Percentiles rank a stretch among this genome's conserved stretches.
phyloP scores from a whole-genome alignment of 805 yeast species.

The Millerozyma acaciae region DNA sequence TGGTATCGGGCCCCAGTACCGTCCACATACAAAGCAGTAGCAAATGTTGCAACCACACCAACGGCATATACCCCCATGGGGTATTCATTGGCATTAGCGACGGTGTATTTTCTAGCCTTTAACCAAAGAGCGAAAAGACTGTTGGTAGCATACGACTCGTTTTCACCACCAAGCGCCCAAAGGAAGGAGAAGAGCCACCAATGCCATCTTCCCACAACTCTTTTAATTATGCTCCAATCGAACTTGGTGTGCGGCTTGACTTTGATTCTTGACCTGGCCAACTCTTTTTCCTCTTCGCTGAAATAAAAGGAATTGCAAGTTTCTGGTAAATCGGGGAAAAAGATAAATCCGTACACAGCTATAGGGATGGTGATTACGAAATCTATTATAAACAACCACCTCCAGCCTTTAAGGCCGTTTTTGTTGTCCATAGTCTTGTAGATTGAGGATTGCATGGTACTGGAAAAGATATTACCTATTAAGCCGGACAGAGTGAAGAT shows the following conservation, averaged over 20 bases:
- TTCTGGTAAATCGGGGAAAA: slow-evolving; percentile 59
- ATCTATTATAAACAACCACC: slow-evolving; percentile 67
- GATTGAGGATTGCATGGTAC: slow-evolving; percentile 56
- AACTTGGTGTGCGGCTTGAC: slow-evolving; percentile 18
- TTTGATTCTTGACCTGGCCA: slow-evolving; percentile 34
- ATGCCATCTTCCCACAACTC: slow-evolving; percentile 38
- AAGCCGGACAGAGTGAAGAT: slow-evolving; percentile 53
- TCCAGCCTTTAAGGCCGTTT: slow-evolving; percentile 57
- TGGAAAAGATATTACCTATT: slow-evolving; percentile 52
- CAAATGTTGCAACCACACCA: slow-evolving; percentile 28
- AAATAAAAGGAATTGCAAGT: slow-evolving; percentile 27
- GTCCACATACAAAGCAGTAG: slow-evolving; percentile 27
- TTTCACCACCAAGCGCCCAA: slow-evolving; percentile 37
- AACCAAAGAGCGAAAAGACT: slow-evolving; percentile 33
- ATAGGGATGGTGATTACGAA: slow-evolving; percentile 56
- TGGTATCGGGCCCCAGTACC: slow-evolving; percentile 37
- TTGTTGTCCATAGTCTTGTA: slow-evolving; percentile 42
- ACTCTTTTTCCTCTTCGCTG: slow-evolving; percentile 20
- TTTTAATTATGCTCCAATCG: slow-evolving; percentile 34
- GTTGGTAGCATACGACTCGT: slow-evolving; percentile 32
- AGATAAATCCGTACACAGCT: slow-evolving; percentile 51
- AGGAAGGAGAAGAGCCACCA: slow-evolving; percentile 34
- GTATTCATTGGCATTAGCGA: slow-evolving; percentile 29
- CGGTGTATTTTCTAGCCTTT: slow-evolving; percentile 22
- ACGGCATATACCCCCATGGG: slow-evolving; percentile 38